These are phyloP conservation scores for Ophiocordyceps camponoti-rufipedis DNA, from an alignment of 2,329 filamentous ascomycete species.

Conservation along the genomic window DNA sequence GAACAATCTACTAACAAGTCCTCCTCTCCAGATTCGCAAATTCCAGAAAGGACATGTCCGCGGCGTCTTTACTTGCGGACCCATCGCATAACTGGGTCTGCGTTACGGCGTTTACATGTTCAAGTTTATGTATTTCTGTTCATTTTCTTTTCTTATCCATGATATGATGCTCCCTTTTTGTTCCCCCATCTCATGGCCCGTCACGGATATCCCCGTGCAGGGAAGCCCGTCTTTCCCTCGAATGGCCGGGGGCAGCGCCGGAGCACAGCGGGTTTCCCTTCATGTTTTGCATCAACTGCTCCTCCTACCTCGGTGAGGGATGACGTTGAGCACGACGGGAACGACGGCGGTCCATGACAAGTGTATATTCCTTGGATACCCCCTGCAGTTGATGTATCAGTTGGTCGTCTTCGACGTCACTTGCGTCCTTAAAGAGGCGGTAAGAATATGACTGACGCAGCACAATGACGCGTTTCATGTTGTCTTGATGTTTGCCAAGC, in stretches of 20 bases:
- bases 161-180: background rate
- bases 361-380: background rate
- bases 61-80: conserved; percentile 5
- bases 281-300: background rate
- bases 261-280: background rate
- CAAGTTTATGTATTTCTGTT: background rate
- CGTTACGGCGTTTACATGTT: background rate
- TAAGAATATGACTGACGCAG: no score
- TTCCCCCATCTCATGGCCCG: background rate
- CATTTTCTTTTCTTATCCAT: background rate
- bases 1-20: background rate
- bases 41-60: conserved; percentile 3
- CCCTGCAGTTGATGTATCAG: background rate
- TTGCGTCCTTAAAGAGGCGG: background rate
- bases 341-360: background rate
- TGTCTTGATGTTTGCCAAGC: no score
- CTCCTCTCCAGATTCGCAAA: conserved; percentile 1
- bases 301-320: background rate
- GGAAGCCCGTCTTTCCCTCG: background rate
- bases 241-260: background rate
- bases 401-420: background rate
- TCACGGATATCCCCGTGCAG: background rate
- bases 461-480: no score
- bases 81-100: conserved; percentile 2
- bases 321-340: background rate